phyloP scores from a whole-genome alignment of 2,329 filamentous ascomycete genomes.

The Helotiales sp. region DNA sequence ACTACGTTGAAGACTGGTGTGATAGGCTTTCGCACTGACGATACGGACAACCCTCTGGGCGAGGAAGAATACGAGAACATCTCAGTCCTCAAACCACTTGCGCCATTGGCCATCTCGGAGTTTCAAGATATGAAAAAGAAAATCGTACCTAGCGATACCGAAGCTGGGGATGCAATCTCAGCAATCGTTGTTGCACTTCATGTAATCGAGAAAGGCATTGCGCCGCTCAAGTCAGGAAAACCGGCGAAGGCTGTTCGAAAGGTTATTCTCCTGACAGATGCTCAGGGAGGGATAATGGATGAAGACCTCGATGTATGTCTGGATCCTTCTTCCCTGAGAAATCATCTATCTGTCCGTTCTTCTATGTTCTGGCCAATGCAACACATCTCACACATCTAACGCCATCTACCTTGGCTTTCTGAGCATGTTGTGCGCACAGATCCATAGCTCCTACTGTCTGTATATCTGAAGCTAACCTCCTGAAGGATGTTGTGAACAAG shows the following conservation, averaged over 20 bases:
- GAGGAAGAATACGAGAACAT: conserved; percentile 80
- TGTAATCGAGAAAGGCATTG: conserved; percentile 80
- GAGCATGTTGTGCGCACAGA: neutral
- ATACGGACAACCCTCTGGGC: conserved; percentile 65
- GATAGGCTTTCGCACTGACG: conserved; percentile 79
- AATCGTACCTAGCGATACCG: conserved; percentile 67
- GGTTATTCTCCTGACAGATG: conserved; percentile 86
- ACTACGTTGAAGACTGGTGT: conserved; percentile 79
- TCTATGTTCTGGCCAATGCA: neutral
- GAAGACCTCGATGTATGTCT: conserved; percentile 56
- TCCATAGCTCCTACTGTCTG: neutral
- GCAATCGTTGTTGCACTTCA: conserved; percentile 82
- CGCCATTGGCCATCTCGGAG: conserved; percentile 62
- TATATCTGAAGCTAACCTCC: neutral
- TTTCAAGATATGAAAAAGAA: conserved; percentile 63
- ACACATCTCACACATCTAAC: neutral
- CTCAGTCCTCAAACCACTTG: conserved; percentile 70
- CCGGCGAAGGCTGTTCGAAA: conserved; percentile 73
- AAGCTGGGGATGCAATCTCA: conserved; percentile 80
- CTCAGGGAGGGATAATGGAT: conserved; percentile 67
- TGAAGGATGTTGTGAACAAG: conserved; percentile 65
- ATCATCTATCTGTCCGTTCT: neutral
- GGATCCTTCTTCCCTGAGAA: neutral
- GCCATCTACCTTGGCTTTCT: neutral
- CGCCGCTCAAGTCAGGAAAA: conserved; percentile 50